Conservation (phyloP, 2,329 filamentous ascomycete genomes). For the Xylariaceae sp. region DNA sequence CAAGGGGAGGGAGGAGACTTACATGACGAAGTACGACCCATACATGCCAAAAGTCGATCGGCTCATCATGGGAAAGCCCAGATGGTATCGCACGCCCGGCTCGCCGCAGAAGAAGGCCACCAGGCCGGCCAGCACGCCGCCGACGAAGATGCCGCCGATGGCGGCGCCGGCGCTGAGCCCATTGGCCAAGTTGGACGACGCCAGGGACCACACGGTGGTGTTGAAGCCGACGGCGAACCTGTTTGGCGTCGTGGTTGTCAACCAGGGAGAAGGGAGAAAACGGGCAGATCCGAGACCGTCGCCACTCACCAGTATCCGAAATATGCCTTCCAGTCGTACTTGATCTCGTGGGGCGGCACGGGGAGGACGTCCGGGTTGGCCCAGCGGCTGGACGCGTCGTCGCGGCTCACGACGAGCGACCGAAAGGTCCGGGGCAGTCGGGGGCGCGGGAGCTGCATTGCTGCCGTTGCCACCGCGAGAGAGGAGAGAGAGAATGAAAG, state of each 20-base stretch:
- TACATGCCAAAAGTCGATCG: conserved; percentile 22
- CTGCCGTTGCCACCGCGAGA: background rate
- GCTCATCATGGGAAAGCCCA: conserved; percentile 22
- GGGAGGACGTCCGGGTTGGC: conserved; percentile 9
- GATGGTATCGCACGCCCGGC: conserved; percentile 15
- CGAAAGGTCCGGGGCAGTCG: conserved; percentile 6
- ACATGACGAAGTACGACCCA: conserved; percentile 20
- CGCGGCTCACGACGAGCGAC: conserved; percentile 5
- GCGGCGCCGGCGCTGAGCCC: conserved; percentile 14
- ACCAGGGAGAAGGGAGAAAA: conserved; percentile 7
- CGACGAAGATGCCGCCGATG: conserved; percentile 14
- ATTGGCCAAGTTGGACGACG: conserved; percentile 11
- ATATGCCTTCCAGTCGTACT: conserved; percentile 8
- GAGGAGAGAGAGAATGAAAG: no score
- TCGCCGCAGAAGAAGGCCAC: conserved; percentile 15
- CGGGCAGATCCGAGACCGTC: background rate
- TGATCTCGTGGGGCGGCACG: conserved; percentile 6
- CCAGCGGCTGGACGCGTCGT: conserved; percentile 10
- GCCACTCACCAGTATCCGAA: conserved; percentile 7
- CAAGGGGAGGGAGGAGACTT: conserved; percentile 5
- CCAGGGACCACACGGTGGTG: conserved; percentile 8
- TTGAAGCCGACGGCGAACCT: conserved; percentile 7
- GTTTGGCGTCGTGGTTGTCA: conserved; percentile 7
- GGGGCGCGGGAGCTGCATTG: background rate
- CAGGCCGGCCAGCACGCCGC: conserved; percentile 8